Evolutionary conservation across 2,329 filamentous ascomycete genomes (phyloP), one percentile per base, ranked within the genome.

Genomic region (Ophiobolus disseminans): DNA sequence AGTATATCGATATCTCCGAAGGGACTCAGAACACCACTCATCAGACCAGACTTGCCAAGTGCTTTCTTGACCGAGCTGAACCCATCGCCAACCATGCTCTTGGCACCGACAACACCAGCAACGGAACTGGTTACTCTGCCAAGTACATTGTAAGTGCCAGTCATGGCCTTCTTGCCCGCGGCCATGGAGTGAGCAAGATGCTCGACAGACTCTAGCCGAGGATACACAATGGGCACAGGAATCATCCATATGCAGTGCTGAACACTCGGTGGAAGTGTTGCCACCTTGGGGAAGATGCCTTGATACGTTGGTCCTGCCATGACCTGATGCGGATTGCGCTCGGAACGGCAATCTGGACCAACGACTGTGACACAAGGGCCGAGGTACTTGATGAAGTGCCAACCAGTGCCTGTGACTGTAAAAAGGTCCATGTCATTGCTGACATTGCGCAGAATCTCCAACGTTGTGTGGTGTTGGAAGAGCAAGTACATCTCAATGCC

Each of bases 211-310:
- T 97, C 94, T 13, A 99, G 78, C 2, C 94, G 85, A 17, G 94
- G 94, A 68, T 97, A 99, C 31, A 97, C 78, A 16, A 97, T 73
- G 0, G 94, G 94, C 5, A 97, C 91, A 0, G 93, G 90, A 9
- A 97, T 74, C 87, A 97, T 95, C 89, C 92, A 94, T 48, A 99
- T 85, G 66, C 93, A 97, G 72, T 99, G 94, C 74, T 99, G 94
- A 8, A 99, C 91, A 62, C 89, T 94, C 0, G 91, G 89, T 0
- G 94, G 94, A 3, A 99, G 78, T 63, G 89, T 88, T 1, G 91
- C 93, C 23, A 99, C 86, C 73, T 97, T 97, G 35, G 94, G 94
- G 75, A 99, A 97, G 19, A 99, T 83, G 26, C 94, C 94, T 73
- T 99, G 94, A 69, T 99, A 99, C 1, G 94, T 97, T 35, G 92